These are phyloP conservation scores for Penicillium italicum DNA, from an alignment of 2,329 filamentous ascomycete species.

Conservation along the genomic window DNA sequence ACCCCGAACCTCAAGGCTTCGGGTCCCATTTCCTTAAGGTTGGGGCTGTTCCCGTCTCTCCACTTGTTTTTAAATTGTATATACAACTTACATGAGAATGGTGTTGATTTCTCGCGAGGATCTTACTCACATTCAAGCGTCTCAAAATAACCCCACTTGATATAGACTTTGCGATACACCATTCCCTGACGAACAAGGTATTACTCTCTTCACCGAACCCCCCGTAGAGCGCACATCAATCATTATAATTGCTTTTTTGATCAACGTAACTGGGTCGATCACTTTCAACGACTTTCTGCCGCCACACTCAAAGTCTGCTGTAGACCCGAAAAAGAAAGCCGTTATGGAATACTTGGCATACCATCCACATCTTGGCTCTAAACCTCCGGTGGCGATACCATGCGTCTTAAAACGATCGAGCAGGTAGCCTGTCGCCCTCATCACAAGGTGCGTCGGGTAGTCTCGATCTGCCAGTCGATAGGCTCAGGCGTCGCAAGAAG, in stretches of 20 bases:
- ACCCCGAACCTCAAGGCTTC: constrained; percentile 2
- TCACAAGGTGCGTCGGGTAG: constrained; percentile 15
- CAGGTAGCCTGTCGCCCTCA: not conserved
- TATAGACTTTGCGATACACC: not conserved
- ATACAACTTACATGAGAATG: not conserved
- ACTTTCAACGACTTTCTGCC: not conserved
- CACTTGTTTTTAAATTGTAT: not conserved
- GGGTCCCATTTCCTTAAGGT: constrained; percentile 11
- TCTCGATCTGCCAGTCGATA: not conserved
- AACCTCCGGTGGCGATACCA: constrained; percentile 12
- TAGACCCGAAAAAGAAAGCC: constrained; percentile 5
- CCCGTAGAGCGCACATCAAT: not conserved
- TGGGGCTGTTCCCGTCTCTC: constrained; percentile 13
- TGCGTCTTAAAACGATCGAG: constrained; percentile 12
- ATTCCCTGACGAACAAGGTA: not conserved
- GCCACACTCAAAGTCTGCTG: constrained; percentile 8
- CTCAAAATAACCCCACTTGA: not conserved
- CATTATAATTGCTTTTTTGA: constrained; percentile 3
- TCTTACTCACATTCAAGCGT: not conserved
- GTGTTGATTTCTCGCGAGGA: not conserved
- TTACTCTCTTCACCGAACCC: not conserved
- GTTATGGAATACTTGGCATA: not conserved
- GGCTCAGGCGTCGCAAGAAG: not conserved
- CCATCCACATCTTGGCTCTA: not conserved
- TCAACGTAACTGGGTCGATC: not conserved